Conservation (phyloP, 192 early-diverging fungal species). For the Mortierella claussenii region DNA sequence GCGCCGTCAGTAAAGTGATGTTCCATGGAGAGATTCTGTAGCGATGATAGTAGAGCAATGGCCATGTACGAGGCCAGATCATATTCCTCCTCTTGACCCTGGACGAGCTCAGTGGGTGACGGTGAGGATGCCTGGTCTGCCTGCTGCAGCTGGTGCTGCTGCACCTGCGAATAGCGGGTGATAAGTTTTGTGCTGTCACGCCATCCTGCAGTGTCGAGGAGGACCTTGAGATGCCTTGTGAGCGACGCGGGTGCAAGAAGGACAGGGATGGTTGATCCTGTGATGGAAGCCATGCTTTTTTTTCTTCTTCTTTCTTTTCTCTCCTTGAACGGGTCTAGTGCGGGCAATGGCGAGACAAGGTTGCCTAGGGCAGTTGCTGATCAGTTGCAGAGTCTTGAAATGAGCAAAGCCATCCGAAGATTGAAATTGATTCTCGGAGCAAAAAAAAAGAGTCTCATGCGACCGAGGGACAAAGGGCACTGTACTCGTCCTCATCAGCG, state of each 20-base stretch:
- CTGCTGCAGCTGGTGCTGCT: background rate
- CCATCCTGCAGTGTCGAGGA: conserved; percentile 33
- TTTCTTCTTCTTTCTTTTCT: too few relatives aligned
- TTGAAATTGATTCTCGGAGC: too few relatives aligned
- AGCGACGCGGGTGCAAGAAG: conserved; percentile 25
- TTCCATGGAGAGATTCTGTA: conserved; percentile 11
- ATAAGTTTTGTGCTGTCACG: conserved; percentile 47
- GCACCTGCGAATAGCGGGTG: conserved; percentile 18
- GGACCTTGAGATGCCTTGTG: conserved; percentile 40
- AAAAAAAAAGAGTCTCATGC: too few relatives aligned
- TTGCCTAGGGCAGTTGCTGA: too few relatives aligned
- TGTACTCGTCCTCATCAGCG: too few relatives aligned
- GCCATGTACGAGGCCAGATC: conserved; percentile 32
- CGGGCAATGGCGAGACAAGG: too few relatives aligned
- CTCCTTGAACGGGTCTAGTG: too few relatives aligned
- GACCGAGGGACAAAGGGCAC: background rate
- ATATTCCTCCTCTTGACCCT: background rate
- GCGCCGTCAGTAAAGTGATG: background rate
- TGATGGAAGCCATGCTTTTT: too few relatives aligned
- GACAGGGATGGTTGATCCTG: conserved; percentile 22
- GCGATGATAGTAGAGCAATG: conserved; percentile 15
- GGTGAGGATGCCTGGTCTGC: too few relatives aligned
- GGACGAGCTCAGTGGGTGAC: background rate
- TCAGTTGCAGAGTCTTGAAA: too few relatives aligned
- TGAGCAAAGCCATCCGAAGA: conserved; percentile 23